Base-by-base conservation (phyloP, 2,329 filamentous ascomycete genomes). In the Neopestalotiopsis sp. region DNA sequence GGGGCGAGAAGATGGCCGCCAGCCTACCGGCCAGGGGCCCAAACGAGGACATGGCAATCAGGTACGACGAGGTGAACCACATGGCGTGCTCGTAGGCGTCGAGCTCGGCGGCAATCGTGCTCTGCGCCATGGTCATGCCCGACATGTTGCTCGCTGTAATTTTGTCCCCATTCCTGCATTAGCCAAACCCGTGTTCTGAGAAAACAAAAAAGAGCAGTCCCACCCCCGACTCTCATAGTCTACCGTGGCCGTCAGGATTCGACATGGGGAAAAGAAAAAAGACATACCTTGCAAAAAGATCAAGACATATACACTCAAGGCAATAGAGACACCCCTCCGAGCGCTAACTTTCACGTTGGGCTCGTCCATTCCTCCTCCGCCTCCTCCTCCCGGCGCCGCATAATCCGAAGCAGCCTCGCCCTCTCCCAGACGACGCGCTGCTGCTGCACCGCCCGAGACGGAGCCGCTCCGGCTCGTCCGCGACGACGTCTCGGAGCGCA, bases 51-150 rank as follows among this genome's bases (percentile, higher is more conserved):
- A 85, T 84, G 73, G 82, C 78, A 70, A 88, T 85, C 62, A 96
- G 84, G 77, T 94, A 97, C 2, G 91, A 86, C 40, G 92, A 93
- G 7, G 92, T 94, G 77, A 96, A 94, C 93, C 93, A 97, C 79
- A 89, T 92, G 45, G 90, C 90, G 67, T 89, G 83, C 68, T 90
- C 89, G 75, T 94, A 94, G 1, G 92, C 89, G 79, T 93, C 85
- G 1, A 97, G 84, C 72, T 95, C 93, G 7, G 86, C 87, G 2
- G 93, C 93, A 72, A 97, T 93, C 64, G 85, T 85, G 7, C 91
- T 93, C 80, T 96, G 94, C 1, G 92, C 92, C 68, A 94, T 95
- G 5, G 92, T 93, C 76, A 97, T 90, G 73, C 94, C 90, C 13
- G 91, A 93, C 81, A 95, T 93, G 76, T 96, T 96, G 71, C 88